These are phyloP conservation scores for Penicillium psychrosexuale DNA, from an alignment of 2,329 filamentous ascomycete genomes.

Conservation along the genomic window DNA sequence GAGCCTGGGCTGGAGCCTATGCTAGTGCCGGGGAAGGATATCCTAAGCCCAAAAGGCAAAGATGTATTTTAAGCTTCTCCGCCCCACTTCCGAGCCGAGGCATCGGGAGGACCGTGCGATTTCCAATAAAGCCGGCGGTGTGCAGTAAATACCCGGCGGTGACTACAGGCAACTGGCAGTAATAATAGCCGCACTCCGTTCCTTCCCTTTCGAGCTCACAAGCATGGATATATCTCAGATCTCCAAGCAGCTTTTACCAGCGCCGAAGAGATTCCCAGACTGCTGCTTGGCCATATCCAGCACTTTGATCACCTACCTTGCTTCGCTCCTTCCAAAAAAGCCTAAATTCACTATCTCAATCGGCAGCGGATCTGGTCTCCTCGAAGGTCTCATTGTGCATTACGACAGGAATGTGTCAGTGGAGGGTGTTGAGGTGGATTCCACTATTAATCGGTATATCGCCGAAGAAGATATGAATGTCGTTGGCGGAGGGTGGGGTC, in stretches of 20 bases:
- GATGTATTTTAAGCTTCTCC: too few species aligned
- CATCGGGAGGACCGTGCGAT: too few species aligned
- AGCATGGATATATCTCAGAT: slow-evolving; percentile 7
- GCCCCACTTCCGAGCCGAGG: too few species aligned
- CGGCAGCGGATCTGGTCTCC: slow-evolving; percentile 51
- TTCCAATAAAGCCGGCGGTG: too few species aligned
- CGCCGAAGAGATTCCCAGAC: slow-evolving; percentile 24
- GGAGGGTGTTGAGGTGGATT: slow-evolving; percentile 50
- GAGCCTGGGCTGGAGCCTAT: too few species aligned
- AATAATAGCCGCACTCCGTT: too few species aligned
- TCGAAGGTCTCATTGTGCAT: slow-evolving; percentile 46
- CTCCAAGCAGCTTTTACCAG: slow-evolving; percentile 13
- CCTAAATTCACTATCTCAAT: slow-evolving; percentile 44
- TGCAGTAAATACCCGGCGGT: too few species aligned
- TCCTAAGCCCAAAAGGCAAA: too few species aligned
- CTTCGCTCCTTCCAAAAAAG: slow-evolving; percentile 22
- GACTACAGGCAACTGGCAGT: too few species aligned
- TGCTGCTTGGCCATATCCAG: slow-evolving; percentile 31
- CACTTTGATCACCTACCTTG: slow-evolving; percentile 19
- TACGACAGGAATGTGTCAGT: slow-evolving; percentile 30
- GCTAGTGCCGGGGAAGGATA: too few species aligned
- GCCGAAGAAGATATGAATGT: slow-evolving; percentile 40
- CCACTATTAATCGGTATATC: slow-evolving; percentile 47
- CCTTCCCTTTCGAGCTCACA: too few species aligned
- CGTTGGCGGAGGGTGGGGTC: slow-evolving; percentile 46